Conservation (phyloP, 148 eudicot genomes). For the Fagopyrum tataricum region DNA sequence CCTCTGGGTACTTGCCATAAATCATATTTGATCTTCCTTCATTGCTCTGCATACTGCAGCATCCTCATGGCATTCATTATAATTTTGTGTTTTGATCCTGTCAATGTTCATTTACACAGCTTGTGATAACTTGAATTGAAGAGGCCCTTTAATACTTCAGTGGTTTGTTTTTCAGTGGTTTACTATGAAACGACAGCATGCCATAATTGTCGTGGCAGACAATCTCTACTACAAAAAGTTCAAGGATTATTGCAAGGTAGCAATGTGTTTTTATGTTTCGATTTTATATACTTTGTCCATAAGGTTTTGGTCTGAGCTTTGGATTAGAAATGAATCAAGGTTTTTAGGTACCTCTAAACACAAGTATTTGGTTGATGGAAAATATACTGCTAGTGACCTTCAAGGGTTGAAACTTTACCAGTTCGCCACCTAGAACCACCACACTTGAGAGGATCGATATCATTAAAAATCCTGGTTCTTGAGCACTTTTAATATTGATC, state of each 20-base stretch:
- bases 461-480: neutral
- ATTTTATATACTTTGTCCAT: neutral
- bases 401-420: neutral
- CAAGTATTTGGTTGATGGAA: neutral
- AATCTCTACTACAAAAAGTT: conserved; percentile 50
- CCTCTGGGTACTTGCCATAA: neutral
- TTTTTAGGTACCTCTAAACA: neutral
- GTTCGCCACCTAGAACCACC: neutral
- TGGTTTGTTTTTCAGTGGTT: conserved; percentile 43
- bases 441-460: neutral
- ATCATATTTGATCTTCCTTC: neutral
- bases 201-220: conserved; percentile 45
- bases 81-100: neutral
- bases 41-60: neutral
- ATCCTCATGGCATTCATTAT: neutral
- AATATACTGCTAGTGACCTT: neutral
- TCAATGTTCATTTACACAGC: neutral
- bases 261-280: conserved; percentile 15
- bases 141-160: neutral
- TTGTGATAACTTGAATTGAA: neutral
- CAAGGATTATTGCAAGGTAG: conserved; percentile 53
- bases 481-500: neutral
- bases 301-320: neutral
- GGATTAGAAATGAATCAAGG: neutral
- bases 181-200: conserved; percentile 53